Evolutionary conservation across 139 green algal genomes (phyloP).

Genomic region (Trebouxia sp.): DNA sequence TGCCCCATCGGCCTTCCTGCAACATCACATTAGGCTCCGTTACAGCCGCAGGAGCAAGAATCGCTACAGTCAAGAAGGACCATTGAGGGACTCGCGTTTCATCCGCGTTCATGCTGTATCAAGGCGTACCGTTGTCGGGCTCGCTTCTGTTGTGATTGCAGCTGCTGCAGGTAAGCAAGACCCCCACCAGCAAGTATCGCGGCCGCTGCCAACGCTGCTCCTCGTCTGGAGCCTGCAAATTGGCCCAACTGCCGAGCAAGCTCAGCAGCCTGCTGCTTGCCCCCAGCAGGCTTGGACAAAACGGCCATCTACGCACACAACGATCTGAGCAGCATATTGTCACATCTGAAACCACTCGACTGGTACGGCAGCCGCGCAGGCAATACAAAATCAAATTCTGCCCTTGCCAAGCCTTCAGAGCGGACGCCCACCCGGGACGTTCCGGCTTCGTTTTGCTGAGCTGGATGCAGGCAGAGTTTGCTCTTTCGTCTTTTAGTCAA

Average conservation of each 20-base stretch:
- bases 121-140: not conserved
- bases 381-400: too few relatives aligned
- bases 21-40: too few relatives aligned
- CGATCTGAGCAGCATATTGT: not conserved
- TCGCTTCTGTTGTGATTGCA: not conserved
- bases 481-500: not conserved
- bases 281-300: not conserved
- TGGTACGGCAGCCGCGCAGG: too few relatives aligned
- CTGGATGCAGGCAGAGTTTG: not conserved
- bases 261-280: not conserved
- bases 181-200: slow-evolving; percentile 5
- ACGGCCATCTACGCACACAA: not conserved
- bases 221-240: not conserved
- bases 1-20: not conserved
- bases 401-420: too few relatives aligned
- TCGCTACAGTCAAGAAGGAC: too few relatives aligned
- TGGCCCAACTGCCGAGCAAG: not conserved
- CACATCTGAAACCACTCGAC: too few relatives aligned
- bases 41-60: too few relatives aligned
- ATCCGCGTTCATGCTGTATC: not conserved
- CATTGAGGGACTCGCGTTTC: too few relatives aligned
- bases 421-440: too few relatives aligned
- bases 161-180: not conserved
- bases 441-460: too few relatives aligned
- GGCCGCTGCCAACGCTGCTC: not conserved